Evolutionary conservation across 2,329 filamentous ascomycete genomes (phyloP), one percentile per base, ranked within the genome.

Genomic region (Chaetomium olivaceum): DNA sequence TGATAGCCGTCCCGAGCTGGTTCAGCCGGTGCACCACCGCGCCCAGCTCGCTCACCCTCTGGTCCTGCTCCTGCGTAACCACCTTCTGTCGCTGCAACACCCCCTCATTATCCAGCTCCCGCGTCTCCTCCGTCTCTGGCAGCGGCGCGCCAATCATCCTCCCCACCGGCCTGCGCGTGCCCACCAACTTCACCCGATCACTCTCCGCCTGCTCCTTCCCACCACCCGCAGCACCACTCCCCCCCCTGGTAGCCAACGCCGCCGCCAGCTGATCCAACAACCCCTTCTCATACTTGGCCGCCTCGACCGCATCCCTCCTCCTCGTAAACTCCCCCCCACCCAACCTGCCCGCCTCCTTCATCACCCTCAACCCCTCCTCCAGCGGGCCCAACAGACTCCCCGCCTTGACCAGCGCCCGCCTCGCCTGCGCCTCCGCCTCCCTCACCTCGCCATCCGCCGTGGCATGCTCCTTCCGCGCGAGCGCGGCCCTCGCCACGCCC

Each of bases 1-100:
- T 85, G 73, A 95, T 93, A 64, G 87, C 84, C 56, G 91, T 80
- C 0, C 91, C 91, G 85, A 94, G 91, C 77, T 93, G 89, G 73
- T 86, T 89, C 80, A 94, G 89, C 65, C 89, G 80, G 57, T 87
- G 80, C 56, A 94, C 88, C 57, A 92, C 88, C 69, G 86, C 87
- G 1, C 85, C 83, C 63, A 95, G 78, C 71, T 87, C 82, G 21
- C 90, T 84, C 2, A 95, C 84, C 71, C 91, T 89, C 71, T 88
- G 76, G 70, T 95, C 91, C 73, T 96, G 91, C 69, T 91, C 87
- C 61, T 82, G 74, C 82, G 94, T 91, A 76, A 91, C 86, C 73
- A 91, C 84, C 71, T 87, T 82, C 76, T 95, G 91, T 67, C 95
- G 77, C 75, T 90, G 85, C 67, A 93, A 72, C 21, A 95, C 87